Percentiles rank a stretch among this genome's conserved stretches.
These are phyloP conservation scores for Lindgomyces ingoldianus DNA, from an alignment of 495 filamentous ascomycete genomes.

Conservation along the genomic window DNA sequence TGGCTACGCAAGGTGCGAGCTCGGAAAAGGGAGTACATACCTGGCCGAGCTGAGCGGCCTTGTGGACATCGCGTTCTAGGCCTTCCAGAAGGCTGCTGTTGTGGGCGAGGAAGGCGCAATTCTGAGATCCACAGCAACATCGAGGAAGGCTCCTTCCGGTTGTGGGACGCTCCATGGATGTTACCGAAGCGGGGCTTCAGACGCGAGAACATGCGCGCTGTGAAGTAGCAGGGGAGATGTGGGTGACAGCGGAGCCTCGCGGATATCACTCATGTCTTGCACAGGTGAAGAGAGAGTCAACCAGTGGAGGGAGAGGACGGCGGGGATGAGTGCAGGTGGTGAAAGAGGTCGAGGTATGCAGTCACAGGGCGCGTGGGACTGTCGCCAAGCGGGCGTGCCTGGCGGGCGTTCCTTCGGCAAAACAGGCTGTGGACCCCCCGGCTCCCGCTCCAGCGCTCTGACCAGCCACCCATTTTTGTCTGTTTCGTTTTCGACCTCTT, in stretches of 20 bases:
- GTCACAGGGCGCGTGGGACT: background rate
- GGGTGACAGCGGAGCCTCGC: background rate
- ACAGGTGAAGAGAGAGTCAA: background rate
- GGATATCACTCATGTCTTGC: conserved; percentile 7
- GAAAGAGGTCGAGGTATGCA: background rate
- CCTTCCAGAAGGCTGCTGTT: conserved; percentile 72
- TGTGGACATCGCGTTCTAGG: conserved; percentile 82
- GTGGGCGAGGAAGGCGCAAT: conserved; percentile 83
- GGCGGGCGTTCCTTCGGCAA: background rate
- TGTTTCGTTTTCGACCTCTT: background rate
- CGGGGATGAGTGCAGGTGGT: background rate
- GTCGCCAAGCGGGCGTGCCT: background rate
- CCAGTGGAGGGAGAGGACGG: background rate
- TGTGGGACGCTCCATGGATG: conserved; percentile 7
- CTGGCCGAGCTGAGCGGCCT: conserved; percentile 84
- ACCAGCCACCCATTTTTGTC: conserved; percentile 15
- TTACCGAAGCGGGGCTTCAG: conserved; percentile 6
- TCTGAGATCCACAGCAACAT: conserved; percentile 83
- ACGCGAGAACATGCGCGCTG: background rate
- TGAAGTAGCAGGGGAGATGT: background rate
- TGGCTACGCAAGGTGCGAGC: background rate
- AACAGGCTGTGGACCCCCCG: conserved; percentile 1
- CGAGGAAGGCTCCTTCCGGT: conserved; percentile 34
- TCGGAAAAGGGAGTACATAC: conserved; percentile 52
- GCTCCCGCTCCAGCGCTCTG: background rate